phyloP scores from a whole-genome alignment of 768 basidiomycete species.

The Clavulina sp. region DNA sequence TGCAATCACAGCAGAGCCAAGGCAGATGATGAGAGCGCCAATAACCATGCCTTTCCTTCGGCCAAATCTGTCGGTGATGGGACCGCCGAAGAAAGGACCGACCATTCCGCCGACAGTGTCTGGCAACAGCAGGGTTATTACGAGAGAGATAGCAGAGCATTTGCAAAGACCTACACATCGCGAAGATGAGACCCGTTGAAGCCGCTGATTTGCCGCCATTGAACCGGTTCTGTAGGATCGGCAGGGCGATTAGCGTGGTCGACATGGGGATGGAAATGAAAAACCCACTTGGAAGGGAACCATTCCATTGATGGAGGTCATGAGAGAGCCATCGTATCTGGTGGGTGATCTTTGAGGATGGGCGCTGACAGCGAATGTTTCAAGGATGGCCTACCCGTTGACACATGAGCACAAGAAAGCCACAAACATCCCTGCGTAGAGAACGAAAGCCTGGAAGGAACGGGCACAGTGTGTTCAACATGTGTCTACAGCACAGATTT shows the following conservation, averaged over 20 bases:
- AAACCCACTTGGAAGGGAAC: slow-evolving; percentile 7
- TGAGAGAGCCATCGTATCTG: background rate
- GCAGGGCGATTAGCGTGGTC: slow-evolving; percentile 9
- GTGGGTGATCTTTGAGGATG: background rate
- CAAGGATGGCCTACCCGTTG: slow-evolving; percentile 16
- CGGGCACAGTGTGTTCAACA: background rate
- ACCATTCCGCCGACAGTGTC: slow-evolving; percentile 17
- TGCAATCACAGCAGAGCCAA: slow-evolving; percentile 31
- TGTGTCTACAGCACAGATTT: background rate
- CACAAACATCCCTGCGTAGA: slow-evolving; percentile 16
- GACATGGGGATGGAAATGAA: slow-evolving; percentile 6
- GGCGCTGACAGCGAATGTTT: background rate
- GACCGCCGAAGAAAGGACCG: slow-evolving; percentile 18
- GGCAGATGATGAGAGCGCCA: slow-evolving; percentile 13
- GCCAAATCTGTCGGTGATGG: slow-evolving; percentile 18
- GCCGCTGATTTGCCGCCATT: slow-evolving; percentile 13
- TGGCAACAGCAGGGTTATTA: slow-evolving; percentile 2
- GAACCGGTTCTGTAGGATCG: slow-evolving; percentile 14
- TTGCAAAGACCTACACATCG: slow-evolving; percentile 12
- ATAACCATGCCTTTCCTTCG: slow-evolving; percentile 19
- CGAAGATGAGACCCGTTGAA: slow-evolving; percentile 16
- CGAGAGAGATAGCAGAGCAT: background rate
- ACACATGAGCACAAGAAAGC: slow-evolving; percentile 17
- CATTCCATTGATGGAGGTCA: slow-evolving; percentile 4
- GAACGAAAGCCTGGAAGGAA: slow-evolving; percentile 9